A percentile compares a stretch with the other conserved stretches of the same genome.
These are phyloP conservation scores for Hypoxylon intermedium DNA, from an alignment of 495 filamentous ascomycete genomes.

Conservation along the genomic window DNA sequence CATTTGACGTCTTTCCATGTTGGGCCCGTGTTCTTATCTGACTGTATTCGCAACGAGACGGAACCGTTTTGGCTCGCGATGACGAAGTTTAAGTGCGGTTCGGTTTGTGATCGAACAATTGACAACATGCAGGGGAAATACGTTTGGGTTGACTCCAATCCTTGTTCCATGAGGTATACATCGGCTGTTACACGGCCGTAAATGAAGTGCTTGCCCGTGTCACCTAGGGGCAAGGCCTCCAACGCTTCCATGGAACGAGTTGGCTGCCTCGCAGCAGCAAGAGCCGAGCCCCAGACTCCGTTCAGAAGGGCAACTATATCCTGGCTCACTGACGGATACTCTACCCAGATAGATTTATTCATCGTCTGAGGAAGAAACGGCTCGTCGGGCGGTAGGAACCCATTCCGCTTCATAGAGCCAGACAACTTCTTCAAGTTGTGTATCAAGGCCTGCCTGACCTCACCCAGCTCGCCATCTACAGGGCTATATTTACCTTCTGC, in stretches of 20 bases:
- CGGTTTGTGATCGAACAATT: slow-evolving; percentile 69
- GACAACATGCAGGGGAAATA: slow-evolving; percentile 75
- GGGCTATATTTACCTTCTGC: slow-evolving; percentile 44
- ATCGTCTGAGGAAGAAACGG: slow-evolving; percentile 68
- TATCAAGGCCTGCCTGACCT: slow-evolving; percentile 61
- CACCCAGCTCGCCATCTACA: slow-evolving; percentile 51
- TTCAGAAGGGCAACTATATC: slow-evolving; percentile 71
- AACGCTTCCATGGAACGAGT: slow-evolving; percentile 56
- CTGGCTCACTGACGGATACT: slow-evolving; percentile 71
- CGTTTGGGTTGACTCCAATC: slow-evolving; percentile 66
- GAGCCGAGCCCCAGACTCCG: slow-evolving; percentile 61
- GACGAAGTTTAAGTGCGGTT: slow-evolving; percentile 70
- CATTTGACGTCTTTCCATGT: slow-evolving; percentile 83
- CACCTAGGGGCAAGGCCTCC: slow-evolving; percentile 75
- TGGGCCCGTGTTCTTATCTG: slow-evolving; percentile 68
- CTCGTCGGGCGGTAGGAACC: slow-evolving; percentile 71
- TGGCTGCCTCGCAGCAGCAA: slow-evolving; percentile 43
- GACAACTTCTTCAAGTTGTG: slow-evolving; percentile 74
- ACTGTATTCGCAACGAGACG: slow-evolving; percentile 75
- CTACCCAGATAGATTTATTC: slow-evolving; percentile 76
- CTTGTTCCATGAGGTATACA: slow-evolving; percentile 72
- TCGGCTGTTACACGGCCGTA: slow-evolving; percentile 77
- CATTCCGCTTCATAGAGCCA: slow-evolving; percentile 82
- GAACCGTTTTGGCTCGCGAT: slow-evolving; percentile 78
- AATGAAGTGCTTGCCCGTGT: slow-evolving; percentile 71